Percentiles rank a stretch among this genome's conserved stretches.
Evolutionary conservation across 768 basidiomycete genomes (phyloP).

Genomic region (Suillus alpinus): DNA sequence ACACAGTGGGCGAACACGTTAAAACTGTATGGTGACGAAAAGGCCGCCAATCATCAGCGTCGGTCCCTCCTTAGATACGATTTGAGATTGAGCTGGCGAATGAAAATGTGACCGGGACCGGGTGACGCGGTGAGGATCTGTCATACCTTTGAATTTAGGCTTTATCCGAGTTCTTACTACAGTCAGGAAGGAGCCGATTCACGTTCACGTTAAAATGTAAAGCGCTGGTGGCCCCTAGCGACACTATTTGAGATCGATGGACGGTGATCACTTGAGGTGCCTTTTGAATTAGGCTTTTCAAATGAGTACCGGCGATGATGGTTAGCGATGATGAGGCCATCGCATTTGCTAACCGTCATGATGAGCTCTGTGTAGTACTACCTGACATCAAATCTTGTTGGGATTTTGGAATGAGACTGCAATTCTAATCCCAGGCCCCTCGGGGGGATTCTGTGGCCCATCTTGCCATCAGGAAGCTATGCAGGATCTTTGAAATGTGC

Average conservation of each 20-base stretch:
- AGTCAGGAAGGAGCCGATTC: neutral
- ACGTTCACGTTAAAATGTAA: neutral
- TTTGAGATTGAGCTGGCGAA: neutral
- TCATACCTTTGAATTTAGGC: neutral
- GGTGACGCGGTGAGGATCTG: neutral
- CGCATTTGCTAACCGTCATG: neutral
- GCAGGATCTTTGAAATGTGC: neutral
- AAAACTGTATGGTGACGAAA: neutral
- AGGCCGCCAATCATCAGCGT: neutral
- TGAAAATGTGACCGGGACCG: neutral
- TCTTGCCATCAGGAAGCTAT: neutral
- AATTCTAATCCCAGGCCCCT: neutral
- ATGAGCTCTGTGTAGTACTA: neutral
- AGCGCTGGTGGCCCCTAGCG: neutral
- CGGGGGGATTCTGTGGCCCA: neutral
- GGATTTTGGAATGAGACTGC: no score
- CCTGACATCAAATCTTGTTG: neutral
- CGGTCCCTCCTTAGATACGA: neutral
- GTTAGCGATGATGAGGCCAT: neutral
- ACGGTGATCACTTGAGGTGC: neutral
- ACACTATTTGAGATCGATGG: neutral
- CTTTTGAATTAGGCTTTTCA: neutral
- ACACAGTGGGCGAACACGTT: neutral
- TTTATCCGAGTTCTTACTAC: neutral
- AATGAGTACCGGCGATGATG: neutral